A percentile compares a stretch with the other conserved stretches of the same genome.
Conservation (phyloP, 2,329 filamentous ascomycete species). For the Diaporthe destruens region DNA sequence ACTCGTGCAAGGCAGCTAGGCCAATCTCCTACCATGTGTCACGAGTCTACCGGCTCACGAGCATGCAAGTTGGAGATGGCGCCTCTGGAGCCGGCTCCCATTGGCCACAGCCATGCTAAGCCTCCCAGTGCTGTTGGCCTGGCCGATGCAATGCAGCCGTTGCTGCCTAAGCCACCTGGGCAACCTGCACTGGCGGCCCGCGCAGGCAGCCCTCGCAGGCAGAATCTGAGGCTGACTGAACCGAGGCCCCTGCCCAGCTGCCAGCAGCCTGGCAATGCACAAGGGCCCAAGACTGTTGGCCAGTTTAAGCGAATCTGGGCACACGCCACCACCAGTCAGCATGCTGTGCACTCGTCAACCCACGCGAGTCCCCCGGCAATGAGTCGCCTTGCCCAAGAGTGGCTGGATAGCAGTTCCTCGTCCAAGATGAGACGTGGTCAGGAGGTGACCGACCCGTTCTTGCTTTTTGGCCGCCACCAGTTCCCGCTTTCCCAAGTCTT, state of each 20-base stretch:
- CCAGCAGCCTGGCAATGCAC: neutral
- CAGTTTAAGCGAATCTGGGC: conserved; percentile 9
- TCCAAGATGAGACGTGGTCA: conserved; percentile 5
- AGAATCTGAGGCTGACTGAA: conserved; percentile 20
- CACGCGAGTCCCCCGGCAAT: neutral
- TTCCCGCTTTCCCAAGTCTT: neutral
- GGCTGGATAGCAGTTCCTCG: conserved; percentile 5
- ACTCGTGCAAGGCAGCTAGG: conserved; percentile 21
- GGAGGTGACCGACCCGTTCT: neutral
- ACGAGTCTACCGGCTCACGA: conserved; percentile 16
- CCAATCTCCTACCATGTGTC: neutral
- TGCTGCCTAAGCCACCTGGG: conserved; percentile 21
- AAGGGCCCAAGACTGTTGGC: conserved; percentile 12
- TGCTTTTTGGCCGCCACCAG: neutral
- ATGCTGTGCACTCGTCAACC: neutral
- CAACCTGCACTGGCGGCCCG: neutral
- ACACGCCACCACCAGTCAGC: neutral
- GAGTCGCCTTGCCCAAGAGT: conserved; percentile 6
- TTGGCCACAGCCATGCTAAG: conserved; percentile 22
- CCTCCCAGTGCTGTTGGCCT: neutral
- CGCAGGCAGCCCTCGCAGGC: neutral
- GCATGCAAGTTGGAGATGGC: conserved; percentile 5
- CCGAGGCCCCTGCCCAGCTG: neutral
- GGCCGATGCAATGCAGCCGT: conserved; percentile 21
- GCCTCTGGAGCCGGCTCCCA: too few species aligned